phyloP scores from a whole-genome alignment of 2,329 filamentous ascomycete genomes.

The Pseudonectria foliicola region DNA sequence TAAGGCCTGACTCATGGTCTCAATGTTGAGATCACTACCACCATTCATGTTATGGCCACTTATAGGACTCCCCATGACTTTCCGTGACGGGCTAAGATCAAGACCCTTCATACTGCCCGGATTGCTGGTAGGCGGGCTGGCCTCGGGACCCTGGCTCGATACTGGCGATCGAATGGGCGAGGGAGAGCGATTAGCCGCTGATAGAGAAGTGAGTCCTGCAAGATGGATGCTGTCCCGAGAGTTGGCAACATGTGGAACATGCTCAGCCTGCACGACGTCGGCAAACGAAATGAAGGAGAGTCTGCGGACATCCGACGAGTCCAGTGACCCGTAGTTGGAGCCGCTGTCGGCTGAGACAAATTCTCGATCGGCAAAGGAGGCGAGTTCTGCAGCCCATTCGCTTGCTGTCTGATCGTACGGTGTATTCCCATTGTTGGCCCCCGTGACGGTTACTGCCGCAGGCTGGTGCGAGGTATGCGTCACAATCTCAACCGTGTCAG shows the following conservation, averaged over 20 bases:
- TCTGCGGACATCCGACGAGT: conserved; percentile 68
- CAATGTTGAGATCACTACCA: conserved; percentile 68
- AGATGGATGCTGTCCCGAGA: conserved; percentile 65
- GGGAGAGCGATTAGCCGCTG: conserved; percentile 58
- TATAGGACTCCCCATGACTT: conserved; percentile 56
- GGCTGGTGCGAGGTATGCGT: conserved; percentile 80
- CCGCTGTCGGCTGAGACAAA: conserved; percentile 49
- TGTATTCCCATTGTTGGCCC: conserved; percentile 28
- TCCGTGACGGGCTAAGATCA: conserved; percentile 60
- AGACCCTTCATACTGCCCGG: conserved; percentile 65
- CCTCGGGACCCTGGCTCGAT: conserved; percentile 60
- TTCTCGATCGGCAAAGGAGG: conserved; percentile 42
- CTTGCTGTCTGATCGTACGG: conserved; percentile 36
- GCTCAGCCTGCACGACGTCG: conserved; percentile 84
- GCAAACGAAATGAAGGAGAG: conserved; percentile 96
- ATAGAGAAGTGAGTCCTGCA: conserved; percentile 57
- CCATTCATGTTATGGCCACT: conserved; percentile 44
- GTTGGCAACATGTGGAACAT: conserved; percentile 50
- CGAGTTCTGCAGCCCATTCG: conserved; percentile 52
- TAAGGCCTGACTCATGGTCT: conserved; percentile 89
- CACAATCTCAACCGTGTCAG: conserved; percentile 87
- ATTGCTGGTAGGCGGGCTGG: conserved; percentile 70
- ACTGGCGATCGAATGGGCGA: conserved; percentile 75
- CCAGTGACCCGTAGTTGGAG: conserved; percentile 71
- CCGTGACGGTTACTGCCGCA: conserved; percentile 60